Evolutionary conservation across 257 asterid species (phyloP).

Genomic region (Solanum sejunctum): DNA sequence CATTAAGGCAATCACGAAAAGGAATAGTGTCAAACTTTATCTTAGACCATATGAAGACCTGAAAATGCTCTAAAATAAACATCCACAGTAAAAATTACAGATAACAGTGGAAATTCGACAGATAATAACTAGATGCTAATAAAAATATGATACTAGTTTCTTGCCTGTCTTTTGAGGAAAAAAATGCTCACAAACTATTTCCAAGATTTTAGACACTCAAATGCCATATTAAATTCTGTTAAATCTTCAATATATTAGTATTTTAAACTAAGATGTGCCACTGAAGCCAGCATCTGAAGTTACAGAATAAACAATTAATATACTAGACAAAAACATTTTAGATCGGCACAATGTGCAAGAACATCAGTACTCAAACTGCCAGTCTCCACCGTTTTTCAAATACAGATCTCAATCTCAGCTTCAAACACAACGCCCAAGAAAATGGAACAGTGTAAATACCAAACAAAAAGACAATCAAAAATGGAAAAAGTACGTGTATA

Average conservation of each 20-base stretch:
- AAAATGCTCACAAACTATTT: not conserved
- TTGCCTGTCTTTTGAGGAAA: not conserved
- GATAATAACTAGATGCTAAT: not conserved
- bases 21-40: not conserved
- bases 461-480: not conserved
- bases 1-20: not conserved
- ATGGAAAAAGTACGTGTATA: not conserved
- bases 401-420: slow-evolving; percentile 29
- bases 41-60: not conserved
- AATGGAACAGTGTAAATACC: not conserved
- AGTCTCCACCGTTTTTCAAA: not conserved
- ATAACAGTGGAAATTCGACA: not conserved
- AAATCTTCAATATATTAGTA: not conserved
- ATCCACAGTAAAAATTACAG: not conserved
- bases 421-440: not conserved
- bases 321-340: not conserved
- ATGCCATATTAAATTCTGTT: not conserved
- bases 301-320: not conserved
- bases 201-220: not conserved
- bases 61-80: not conserved
- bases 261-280: not conserved
- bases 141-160: not conserved
- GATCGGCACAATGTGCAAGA: not conserved
- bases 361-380: not conserved
- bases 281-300: not conserved